Percentiles rank a stretch among this genome's conserved stretches.
Evolutionary conservation across 202 grass and related monocot genomes (phyloP).

Genomic region (Bolboschoenoplectus hybrid): DNA sequence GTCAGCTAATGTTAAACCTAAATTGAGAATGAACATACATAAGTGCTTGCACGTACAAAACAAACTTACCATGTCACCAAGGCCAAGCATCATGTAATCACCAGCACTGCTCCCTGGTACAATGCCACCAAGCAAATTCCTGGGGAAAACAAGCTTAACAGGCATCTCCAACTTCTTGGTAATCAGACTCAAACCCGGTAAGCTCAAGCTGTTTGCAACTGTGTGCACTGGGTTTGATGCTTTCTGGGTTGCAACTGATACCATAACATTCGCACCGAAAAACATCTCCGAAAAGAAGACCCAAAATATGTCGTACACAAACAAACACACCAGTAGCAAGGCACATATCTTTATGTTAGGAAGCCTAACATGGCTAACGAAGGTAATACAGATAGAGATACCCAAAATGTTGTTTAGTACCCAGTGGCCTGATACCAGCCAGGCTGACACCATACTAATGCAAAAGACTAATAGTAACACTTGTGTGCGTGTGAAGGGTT

Average conservation of each 20-base stretch:
- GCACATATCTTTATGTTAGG: slow-evolving; percentile 95
- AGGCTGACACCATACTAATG: slow-evolving; percentile 54
- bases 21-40: background rate
- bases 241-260: slow-evolving; percentile 98
- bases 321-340: slow-evolving; percentile 75
- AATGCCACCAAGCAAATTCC: slow-evolving; percentile 82
- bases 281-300: slow-evolving; percentile 97
- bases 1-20: background rate
- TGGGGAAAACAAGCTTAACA: slow-evolving; percentile 94
- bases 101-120: slow-evolving; percentile 66
- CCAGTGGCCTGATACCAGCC: slow-evolving; percentile 94
- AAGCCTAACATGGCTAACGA: slow-evolving; percentile 96
- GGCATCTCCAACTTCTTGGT: slow-evolving; percentile 96
- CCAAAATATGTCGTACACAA: slow-evolving; percentile 97
- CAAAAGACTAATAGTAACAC: slow-evolving; percentile 61
- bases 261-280: slow-evolving; percentile 97
- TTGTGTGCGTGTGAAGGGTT: slow-evolving; percentile 74
- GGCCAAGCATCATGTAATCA: slow-evolving; percentile 98
- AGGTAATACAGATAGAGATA: slow-evolving; percentile 87
- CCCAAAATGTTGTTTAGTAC: slow-evolving; percentile 83
- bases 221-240: slow-evolving; percentile 93
- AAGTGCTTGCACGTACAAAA: background rate
- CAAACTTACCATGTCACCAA: slow-evolving; percentile 92
- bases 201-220: slow-evolving; percentile 85
- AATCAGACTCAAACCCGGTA: slow-evolving; percentile 80